phyloP scores from a whole-genome alignment of 2,329 filamentous ascomycete species.

The Seiridium unicorne region DNA sequence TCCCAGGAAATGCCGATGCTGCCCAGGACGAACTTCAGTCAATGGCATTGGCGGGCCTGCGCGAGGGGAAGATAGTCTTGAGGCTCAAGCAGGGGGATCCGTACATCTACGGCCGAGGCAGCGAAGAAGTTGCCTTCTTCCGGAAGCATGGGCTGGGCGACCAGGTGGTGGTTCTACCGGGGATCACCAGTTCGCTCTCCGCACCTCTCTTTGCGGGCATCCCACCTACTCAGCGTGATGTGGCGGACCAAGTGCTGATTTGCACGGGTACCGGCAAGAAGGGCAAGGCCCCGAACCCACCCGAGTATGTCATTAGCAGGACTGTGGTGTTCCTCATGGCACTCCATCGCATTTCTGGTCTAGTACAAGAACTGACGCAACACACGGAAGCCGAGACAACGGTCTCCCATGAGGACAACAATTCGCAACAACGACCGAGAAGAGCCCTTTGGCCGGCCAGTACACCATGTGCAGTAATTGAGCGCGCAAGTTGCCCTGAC shows the following conservation, averaged over 20 bases:
- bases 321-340: constrained; percentile 97
- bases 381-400: constrained; percentile 30
- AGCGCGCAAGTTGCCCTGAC: constrained; percentile 90
- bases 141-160: constrained; percentile 65
- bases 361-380: constrained; percentile 69
- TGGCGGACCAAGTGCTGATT: constrained; percentile 91
- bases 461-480: constrained; percentile 91
- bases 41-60: constrained; percentile 67
- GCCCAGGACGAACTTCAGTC: constrained; percentile 88
- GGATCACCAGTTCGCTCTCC: constrained; percentile 83
- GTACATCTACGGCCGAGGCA: constrained; percentile 92
- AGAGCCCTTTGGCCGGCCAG: constrained; percentile 63
- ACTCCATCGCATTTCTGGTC: constrained; percentile 74
- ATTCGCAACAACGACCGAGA: neutral
- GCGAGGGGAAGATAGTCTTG: constrained; percentile 73
- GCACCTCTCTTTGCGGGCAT: constrained; percentile 88
- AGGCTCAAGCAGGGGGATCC: constrained; percentile 95
- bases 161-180: constrained; percentile 71
- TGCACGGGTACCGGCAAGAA: constrained; percentile 95
- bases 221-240: constrained; percentile 82
- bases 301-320: constrained; percentile 70
- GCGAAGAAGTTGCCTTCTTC: constrained; percentile 90
- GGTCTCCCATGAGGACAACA: constrained; percentile 18
- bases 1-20: constrained; percentile 92
- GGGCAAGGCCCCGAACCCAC: constrained; percentile 78